phyloP scores from a whole-genome alignment of 495 filamentous ascomycete genomes.

The Penicillium arizonense region DNA sequence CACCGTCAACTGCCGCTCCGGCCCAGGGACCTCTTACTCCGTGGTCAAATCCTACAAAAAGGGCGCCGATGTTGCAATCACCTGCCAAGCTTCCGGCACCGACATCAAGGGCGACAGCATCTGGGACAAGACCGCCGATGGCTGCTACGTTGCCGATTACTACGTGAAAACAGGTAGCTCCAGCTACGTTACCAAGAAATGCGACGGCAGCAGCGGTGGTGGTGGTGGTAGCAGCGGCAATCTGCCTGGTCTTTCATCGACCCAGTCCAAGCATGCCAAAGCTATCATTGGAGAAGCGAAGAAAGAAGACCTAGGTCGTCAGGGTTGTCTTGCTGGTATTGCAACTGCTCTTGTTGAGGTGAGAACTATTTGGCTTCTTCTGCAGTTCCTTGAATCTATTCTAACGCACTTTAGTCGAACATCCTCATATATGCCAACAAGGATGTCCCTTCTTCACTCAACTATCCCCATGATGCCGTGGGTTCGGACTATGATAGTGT shows the following conservation, averaged over 20 bases:
- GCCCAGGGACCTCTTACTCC: conserved; percentile 14
- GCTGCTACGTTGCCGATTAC: conserved; percentile 18
- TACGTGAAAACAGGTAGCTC: conserved; percentile 9
- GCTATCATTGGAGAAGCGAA: conserved; percentile 16
- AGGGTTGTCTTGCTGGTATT: conserved; percentile 19
- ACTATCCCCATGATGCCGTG: conserved; percentile 15
- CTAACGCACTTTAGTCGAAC: conserved; percentile 4
- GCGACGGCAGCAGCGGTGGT: background rate
- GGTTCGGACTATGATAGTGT: conserved; percentile 18
- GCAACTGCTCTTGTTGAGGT: conserved; percentile 19
- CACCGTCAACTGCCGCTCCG: conserved; percentile 15
- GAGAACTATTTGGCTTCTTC: background rate
- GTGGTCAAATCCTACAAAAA: conserved; percentile 16
- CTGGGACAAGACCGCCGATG: conserved; percentile 19
- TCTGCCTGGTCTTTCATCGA: conserved; percentile 14
- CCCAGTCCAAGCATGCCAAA: conserved; percentile 15
- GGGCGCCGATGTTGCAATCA: conserved; percentile 8
- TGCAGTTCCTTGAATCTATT: too few relatives aligned
- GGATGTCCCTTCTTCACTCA: conserved; percentile 11
- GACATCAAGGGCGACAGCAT: conserved; percentile 12
- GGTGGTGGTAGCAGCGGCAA: conserved; percentile 3
- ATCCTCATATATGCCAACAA: conserved; percentile 16
- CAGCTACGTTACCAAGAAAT: conserved; percentile 5
- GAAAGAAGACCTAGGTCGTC: conserved; percentile 11
- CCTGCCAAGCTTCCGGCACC: conserved; percentile 14